Evolutionary conservation across 2,329 filamentous ascomycete genomes (phyloP).

Genomic region (Aspergillus sp.): DNA sequence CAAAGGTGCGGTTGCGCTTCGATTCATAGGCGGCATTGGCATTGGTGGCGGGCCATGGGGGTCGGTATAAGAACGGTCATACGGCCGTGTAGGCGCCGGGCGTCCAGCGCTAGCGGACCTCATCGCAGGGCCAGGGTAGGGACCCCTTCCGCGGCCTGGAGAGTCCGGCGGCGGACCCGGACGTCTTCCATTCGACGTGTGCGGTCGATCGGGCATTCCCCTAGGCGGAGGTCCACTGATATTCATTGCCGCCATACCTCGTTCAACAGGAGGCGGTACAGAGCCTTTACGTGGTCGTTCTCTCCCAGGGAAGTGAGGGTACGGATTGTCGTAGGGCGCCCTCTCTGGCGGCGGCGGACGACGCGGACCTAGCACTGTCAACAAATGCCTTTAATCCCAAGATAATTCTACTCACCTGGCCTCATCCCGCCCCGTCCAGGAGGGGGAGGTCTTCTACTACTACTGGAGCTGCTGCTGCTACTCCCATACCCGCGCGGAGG

Average conservation of each 20-base stretch:
- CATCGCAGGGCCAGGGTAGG: constrained; percentile 12
- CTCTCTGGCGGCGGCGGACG: constrained; percentile 29
- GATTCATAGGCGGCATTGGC: constrained; percentile 17
- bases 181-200: constrained; percentile 33
- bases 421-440: constrained; percentile 19
- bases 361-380: constrained; percentile 20
- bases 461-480: constrained; percentile 11
- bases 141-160: constrained; percentile 16
- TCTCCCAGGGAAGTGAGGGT: constrained; percentile 36
- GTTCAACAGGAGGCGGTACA: constrained; percentile 28
- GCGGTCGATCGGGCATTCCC: constrained; percentile 25
- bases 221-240: constrained; percentile 24
- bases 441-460: constrained; percentile 23
- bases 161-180: constrained; percentile 23
- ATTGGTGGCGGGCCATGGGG: constrained; percentile 21
- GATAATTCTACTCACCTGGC: constrained; percentile 23
- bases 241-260: constrained; percentile 35
- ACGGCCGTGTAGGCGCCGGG: constrained; percentile 6
- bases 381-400: not conserved
- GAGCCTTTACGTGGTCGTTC: constrained; percentile 16
- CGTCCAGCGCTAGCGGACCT: constrained; percentile 23
- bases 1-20: constrained; percentile 34
- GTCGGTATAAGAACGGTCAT: constrained; percentile 22
- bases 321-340: constrained; percentile 44
- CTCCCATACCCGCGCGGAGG: constrained; percentile 13